A percentile compares a stretch with the other conserved stretches of the same genome.
These are phyloP conservation scores for Tuber aestivum DNA, from an alignment of 495 filamentous ascomycete genomes.

Conservation along the genomic window DNA sequence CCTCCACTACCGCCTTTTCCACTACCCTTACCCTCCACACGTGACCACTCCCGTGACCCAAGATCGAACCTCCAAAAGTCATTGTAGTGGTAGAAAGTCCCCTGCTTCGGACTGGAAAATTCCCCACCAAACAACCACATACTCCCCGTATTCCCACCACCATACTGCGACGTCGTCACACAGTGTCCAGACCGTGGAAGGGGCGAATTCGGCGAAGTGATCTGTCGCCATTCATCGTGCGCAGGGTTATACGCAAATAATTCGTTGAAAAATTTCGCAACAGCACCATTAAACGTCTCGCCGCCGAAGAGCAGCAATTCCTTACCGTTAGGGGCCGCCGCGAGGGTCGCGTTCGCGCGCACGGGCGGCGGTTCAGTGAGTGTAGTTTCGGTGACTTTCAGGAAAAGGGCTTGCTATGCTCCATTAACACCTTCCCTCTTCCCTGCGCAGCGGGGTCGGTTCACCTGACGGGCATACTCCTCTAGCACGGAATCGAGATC, in stretches of 20 bases:
- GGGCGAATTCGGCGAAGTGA: constrained; percentile 86
- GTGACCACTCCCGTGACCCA: constrained; percentile 75
- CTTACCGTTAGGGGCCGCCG: constrained; percentile 79
- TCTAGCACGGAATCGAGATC: constrained; percentile 95
- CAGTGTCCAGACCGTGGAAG: constrained; percentile 80
- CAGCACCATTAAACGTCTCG: constrained; percentile 59
- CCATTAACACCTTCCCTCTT: constrained; percentile 44
- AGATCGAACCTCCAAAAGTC: constrained; percentile 94
- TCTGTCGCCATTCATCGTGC: constrained; percentile 75
- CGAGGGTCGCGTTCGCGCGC: constrained; percentile 68
- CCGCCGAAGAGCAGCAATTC: constrained; percentile 92
- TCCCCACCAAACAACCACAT: constrained; percentile 88
- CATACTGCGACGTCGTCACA: constrained; percentile 69
- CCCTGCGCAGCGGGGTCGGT: constrained; percentile 1
- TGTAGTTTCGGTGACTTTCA: constrained; percentile 79
- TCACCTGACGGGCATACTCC: constrained; percentile 61
- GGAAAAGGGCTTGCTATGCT: constrained; percentile 87
- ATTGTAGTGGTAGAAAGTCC: constrained; percentile 98
- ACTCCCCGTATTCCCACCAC: constrained; percentile 56
- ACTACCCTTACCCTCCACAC: constrained; percentile 67
- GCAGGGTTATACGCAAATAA: constrained; percentile 86
- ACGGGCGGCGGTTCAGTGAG: constrained; percentile 68
- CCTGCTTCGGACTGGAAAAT: constrained; percentile 79
- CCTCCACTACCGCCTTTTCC: constrained; percentile 45
- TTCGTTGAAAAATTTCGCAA: constrained; percentile 62